Base-by-base conservation (phyloP, 2,329 filamentous ascomycete genomes). In the Ophiostoma montium region DNA sequence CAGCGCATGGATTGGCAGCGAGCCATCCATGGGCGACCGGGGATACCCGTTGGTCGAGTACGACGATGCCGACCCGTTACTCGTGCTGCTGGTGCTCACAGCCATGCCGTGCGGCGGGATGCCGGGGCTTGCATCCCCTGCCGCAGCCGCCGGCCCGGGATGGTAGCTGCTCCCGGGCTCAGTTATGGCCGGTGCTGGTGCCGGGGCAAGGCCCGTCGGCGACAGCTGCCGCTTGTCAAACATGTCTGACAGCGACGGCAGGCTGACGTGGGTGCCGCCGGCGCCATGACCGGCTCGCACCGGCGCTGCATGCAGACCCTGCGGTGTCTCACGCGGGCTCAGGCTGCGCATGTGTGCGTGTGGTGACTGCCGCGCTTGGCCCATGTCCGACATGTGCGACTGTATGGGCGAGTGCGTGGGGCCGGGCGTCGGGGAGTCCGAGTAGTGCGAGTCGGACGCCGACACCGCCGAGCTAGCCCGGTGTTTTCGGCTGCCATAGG, bases 1-100 rank as follows among this genome's bases (percentile, higher is more conserved):
- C 0, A 78, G 62, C 0, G 73, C 68, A 54, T 77, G 74, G 21
- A 78, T 77, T 1, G 75, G 72, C 11, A 78, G 55, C 1, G 71
- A 64, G 0, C 71, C 68, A 35, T 77, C 74, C 43, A 70, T 67
- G 0, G 70, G 66, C 5, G 69, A 70, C 38, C 72, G 64, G 2
- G 68, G 64, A n/a, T 60, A 60, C 21, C 60, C 58, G n/a, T 31
- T 30, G 7, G 41, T 32, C 9, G 62, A 63, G 1, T 70, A 68
- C 13, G 62, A 66, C 2, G 62, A 57, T 2, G 71, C 70, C 1
- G 64, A 44, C 63, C 36, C 63, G 32, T 44, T 51, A 35, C 47
- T 49, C 2, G 32, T 27, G 39, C 44, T 53, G 45, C 50, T 48
- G 31, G 18, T 47, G 50, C 35, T 55, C 44, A 39, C 58, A 30